Conservation (phyloP, 768 basidiomycete genomes). For the Tricholoma bakamatsutake region DNA sequence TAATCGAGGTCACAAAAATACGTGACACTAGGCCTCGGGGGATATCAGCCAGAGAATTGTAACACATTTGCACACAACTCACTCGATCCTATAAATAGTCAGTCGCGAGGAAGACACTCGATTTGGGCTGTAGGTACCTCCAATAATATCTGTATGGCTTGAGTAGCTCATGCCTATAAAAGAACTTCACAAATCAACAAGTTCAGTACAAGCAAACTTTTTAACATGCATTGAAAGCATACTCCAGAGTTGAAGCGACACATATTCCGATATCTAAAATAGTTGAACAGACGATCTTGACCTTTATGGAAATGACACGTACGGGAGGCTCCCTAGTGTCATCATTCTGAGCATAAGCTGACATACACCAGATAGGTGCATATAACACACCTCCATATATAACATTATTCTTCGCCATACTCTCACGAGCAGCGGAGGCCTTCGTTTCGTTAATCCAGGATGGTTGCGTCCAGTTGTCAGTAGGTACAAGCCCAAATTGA, state of each 20-base stretch:
- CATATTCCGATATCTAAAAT: constrained; percentile 82
- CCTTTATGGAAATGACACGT: constrained; percentile 21
- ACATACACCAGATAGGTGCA: not conserved
- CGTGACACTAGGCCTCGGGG: constrained; percentile 69
- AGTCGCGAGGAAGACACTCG: not conserved
- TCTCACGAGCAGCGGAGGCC: constrained; percentile 54
- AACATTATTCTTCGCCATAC: constrained; percentile 64
- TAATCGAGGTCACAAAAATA: constrained; percentile 85
- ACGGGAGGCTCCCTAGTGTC: constrained; percentile 68
- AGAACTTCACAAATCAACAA: constrained; percentile 48
- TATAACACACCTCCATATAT: constrained; percentile 55
- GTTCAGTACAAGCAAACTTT: not conserved
- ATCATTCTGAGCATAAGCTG: constrained; percentile 2
- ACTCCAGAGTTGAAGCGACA: constrained; percentile 95
- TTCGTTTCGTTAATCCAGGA: constrained; percentile 71
- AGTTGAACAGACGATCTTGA: not conserved
- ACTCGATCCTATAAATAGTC: constrained; percentile 38
- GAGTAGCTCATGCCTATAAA: constrained; percentile 79
- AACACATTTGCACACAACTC: constrained; percentile 13
- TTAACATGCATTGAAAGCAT: constrained; percentile 21
- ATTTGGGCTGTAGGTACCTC: constrained; percentile 32
- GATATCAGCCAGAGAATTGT: constrained; percentile 3
- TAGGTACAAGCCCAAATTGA: constrained; percentile 74
- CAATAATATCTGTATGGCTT: constrained; percentile 85
- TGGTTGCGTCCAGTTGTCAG: constrained; percentile 78